A percentile compares a stretch with the other conserved stretches of the same genome.
These are phyloP conservation scores for Penicillium brevicompactum DNA, from an alignment of 2,329 filamentous ascomycete genomes.

Conservation along the genomic window DNA sequence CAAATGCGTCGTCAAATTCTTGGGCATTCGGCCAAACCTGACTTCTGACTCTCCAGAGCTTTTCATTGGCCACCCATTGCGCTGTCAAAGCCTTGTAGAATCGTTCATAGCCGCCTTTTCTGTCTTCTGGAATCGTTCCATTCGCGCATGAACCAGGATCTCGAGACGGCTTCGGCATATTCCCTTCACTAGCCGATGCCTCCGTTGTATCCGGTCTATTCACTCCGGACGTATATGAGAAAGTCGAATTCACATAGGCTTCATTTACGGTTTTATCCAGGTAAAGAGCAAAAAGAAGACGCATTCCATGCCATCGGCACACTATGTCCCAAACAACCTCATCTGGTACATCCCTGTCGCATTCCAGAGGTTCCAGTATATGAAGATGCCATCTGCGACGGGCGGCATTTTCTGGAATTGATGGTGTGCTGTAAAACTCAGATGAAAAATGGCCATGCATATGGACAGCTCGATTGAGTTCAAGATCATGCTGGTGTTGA, in stretches of 20 bases:
- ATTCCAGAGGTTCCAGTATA: background rate
- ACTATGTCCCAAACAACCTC: background rate
- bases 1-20: background rate
- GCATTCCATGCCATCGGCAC: background rate
- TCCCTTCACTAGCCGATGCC: background rate
- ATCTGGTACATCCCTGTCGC: background rate
- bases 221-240: background rate
- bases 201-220: background rate
- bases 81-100: background rate
- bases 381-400: background rate
- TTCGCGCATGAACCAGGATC: background rate
- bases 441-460: background rate
- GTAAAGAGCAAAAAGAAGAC: background rate
- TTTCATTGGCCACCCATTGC: background rate
- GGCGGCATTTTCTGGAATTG: background rate
- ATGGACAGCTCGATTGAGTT: background rate
- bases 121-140: background rate
- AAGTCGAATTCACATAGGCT: background rate
- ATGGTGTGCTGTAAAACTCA: background rate
- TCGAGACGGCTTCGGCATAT: background rate
- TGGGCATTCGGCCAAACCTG: background rate
- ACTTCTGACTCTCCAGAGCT: background rate
- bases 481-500: background rate
- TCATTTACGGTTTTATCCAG: background rate
- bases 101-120: background rate